Base-by-base conservation (phyloP, 2,329 filamentous ascomycete genomes). In the Verruconis gallopava region DNA sequence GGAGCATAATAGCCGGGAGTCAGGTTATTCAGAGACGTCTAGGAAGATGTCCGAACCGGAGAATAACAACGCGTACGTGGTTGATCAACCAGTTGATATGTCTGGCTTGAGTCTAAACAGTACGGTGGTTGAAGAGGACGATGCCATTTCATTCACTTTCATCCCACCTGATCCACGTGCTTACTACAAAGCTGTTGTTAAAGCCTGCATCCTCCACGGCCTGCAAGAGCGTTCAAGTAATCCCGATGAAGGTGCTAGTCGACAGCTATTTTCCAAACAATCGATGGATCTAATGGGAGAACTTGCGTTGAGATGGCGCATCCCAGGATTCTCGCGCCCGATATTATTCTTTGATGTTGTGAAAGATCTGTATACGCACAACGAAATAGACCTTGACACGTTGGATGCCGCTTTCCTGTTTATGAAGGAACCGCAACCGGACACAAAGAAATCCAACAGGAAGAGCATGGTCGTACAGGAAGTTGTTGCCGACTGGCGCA, bases 251-350 rank as follows among this genome's bases (percentile, higher is more conserved):
- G 71, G 71, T 4, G 62, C 66, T 5, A 60, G 68, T 2, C 63
- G 69, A 46, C 75, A 71, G 47, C 49, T 79, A 15, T 54, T 80
- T 15, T 91, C 85, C 1, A 84, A 80, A 51, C 75, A 82, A 47
- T 91, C 85, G 2, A 72, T 77, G 38, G 86, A 95, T 43, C 66
- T 98, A 36, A 63, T 98, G 47, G 82, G 81, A 46, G 89, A 96
- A 58, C 71, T 95, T 44, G 84, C 81, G 45, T 67, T 85, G 47
- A 77, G 88, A 53, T 98, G 91, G 91, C 79, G 91, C 38, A 72
- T 98, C 47, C 86, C 89, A 2, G 78, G 81, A 49, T 85, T 79
- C 53, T 85, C 85, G 3, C 75, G 86, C 35, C 70, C 85, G 40
- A 77, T 93, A 4, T 63, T 89, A 4, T 79, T 94, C 52, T 64